Conservation (phyloP, 306 rosid genomes). For the Datisca glomerata region DNA sequence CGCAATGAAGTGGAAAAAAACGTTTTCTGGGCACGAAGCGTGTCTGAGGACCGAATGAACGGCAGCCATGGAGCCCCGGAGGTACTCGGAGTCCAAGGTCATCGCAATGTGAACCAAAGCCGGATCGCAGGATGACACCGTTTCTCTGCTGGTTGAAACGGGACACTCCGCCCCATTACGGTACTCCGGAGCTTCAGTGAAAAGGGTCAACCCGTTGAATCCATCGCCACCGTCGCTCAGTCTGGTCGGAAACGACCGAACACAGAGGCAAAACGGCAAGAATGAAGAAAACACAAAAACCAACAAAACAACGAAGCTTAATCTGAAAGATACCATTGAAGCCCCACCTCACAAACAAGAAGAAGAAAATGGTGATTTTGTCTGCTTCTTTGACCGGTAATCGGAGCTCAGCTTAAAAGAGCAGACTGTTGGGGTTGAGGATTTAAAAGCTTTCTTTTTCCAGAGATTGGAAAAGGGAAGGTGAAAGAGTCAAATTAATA, state of each 20-base stretch:
- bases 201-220: not conserved
- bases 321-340: not conserved
- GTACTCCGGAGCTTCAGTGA: not conserved
- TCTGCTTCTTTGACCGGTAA: no score
- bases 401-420: no score
- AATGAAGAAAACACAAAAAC: not conserved
- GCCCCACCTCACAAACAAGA: not conserved
- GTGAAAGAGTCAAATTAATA: not conserved
- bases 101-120: slow-evolving; percentile 1
- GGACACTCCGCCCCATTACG: not conserved
- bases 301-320: not conserved
- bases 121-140: not conserved
- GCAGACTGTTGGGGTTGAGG: no score
- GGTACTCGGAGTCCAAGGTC: slow-evolving; percentile 1
- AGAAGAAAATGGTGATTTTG: not conserved
- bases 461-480: not conserved
- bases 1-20: slow-evolving; percentile 1
- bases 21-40: slow-evolving; percentile 2
- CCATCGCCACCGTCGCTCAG: not conserved
- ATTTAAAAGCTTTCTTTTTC: no score
- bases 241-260: not conserved
- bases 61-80: slow-evolving; percentile 1
- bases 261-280: not conserved
- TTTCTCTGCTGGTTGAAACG: not conserved
- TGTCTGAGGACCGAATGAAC: not conserved